These are phyloP conservation scores for Cryptosporidium sp. DNA, from an alignment of 169 alveolate genomes.

Conservation along the genomic window DNA sequence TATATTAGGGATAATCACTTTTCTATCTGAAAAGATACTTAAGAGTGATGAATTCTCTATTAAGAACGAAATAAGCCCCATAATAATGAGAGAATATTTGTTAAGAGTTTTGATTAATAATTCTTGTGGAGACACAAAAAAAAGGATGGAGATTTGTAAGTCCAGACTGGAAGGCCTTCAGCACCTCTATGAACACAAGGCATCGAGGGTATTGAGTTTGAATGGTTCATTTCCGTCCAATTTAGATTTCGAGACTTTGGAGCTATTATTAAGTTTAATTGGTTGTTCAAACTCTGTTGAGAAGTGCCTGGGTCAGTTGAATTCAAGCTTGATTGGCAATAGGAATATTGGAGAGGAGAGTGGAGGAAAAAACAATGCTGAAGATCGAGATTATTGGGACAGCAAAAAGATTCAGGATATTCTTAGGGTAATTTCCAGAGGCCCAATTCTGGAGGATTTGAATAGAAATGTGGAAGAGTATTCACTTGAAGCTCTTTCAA, in stretches of 20 bases:
- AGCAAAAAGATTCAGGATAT: neutral
- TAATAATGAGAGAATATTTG: slow-evolving; percentile 7
- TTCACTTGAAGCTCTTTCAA: neutral
- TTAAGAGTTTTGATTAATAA: neutral
- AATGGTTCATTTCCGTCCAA: slow-evolving; percentile 40
- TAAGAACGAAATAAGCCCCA: neutral
- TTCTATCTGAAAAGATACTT: slow-evolving; percentile 1
- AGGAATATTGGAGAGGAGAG: neutral
- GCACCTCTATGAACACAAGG: slow-evolving; percentile 23
- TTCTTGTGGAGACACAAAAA: neutral
- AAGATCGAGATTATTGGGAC: neutral
- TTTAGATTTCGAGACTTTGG: slow-evolving; percentile 31
- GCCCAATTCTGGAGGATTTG: neutral
- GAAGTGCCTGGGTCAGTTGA: neutral
- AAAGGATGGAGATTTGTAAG: slow-evolving; percentile 26
- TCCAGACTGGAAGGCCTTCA: slow-evolving; percentile 26
- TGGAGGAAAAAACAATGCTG: neutral
- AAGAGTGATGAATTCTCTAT: neutral
- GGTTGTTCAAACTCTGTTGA: neutral
- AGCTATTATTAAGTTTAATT: neutral
- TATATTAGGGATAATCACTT: neutral
- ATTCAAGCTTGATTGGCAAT: neutral
- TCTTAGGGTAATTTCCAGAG: neutral
- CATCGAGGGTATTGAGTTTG: slow-evolving; percentile 22
- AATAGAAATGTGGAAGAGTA: neutral